Evolutionary conservation across 148 eudicot species (phyloP).

Genomic region (Silene uniflora): DNA sequence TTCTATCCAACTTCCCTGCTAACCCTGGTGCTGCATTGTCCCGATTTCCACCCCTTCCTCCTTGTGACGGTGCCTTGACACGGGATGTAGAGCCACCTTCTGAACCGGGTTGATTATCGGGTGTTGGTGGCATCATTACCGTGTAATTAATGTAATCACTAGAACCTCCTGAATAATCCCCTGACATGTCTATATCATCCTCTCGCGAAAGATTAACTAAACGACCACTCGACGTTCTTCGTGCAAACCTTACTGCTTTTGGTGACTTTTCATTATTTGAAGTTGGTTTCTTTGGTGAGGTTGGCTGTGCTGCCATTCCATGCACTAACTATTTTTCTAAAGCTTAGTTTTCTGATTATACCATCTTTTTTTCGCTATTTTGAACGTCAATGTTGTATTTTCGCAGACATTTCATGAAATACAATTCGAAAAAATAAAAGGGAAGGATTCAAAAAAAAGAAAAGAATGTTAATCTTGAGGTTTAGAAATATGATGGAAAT

Average conservation of each 20-base stretch:
- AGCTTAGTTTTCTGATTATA: background rate
- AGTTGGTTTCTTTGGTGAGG: slow-evolving; percentile 21
- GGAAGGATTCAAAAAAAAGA: background rate
- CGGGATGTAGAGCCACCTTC: slow-evolving; percentile 14
- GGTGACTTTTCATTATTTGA: slow-evolving; percentile 31
- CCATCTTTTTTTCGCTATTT: background rate
- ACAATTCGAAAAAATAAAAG: background rate
- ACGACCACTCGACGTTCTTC: slow-evolving; percentile 59
- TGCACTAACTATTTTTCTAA: background rate
- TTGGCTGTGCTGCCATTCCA: slow-evolving; percentile 29
- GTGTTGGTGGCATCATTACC: slow-evolving; percentile 82
- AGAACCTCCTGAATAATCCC: slow-evolving; percentile 34
- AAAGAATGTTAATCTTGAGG: slow-evolving; percentile 5
- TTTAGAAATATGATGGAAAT: background rate
- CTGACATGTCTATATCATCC: slow-evolving; percentile 41
- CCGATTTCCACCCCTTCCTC: slow-evolving; percentile 14
- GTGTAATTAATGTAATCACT: slow-evolving; percentile 55
- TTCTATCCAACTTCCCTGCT: slow-evolving; percentile 45
- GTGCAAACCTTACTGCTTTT: slow-evolving; percentile 40
- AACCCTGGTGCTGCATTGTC: slow-evolving; percentile 1
- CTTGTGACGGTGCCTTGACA: slow-evolving; percentile 24
- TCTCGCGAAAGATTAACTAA: slow-evolving; percentile 44
- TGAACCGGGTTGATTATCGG: slow-evolving; percentile 63
- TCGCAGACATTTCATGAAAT: background rate
- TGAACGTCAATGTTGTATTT: background rate